These are phyloP conservation scores for Westerdykella aurantiaca DNA, from an alignment of 2,329 filamentous ascomycete species.

Conservation along the genomic window DNA sequence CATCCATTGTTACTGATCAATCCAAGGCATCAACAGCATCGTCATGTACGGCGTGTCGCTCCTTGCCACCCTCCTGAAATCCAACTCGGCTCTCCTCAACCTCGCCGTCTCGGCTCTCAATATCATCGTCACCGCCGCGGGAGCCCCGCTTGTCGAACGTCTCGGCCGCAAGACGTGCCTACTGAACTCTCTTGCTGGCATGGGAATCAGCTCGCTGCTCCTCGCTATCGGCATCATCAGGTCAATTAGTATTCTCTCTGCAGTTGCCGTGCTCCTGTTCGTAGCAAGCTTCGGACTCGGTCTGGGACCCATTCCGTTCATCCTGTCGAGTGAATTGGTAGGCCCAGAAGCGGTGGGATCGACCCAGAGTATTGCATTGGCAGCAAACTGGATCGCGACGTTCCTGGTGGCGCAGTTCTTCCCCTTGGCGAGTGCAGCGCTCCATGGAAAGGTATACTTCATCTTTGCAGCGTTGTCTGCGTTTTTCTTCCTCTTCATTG, in stretches of 20 bases:
- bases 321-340: conserved; percentile 85
- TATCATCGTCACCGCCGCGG: conserved; percentile 71
- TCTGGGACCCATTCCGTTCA: conserved; percentile 89
- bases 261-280: conserved; percentile 74
- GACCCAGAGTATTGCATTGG: conserved; percentile 81
- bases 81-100: conserved; percentile 76
- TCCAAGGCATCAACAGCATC: conserved; percentile 75
- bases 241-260: conserved; percentile 67
- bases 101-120: conserved; percentile 85
- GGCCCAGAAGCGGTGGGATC: conserved; percentile 85
- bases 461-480: conserved; percentile 75
- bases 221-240: conserved; percentile 76
- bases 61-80: conserved; percentile 71
- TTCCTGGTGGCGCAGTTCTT: conserved; percentile 95
- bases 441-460: conserved; percentile 86
- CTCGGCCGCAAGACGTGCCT: conserved; percentile 84
- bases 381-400: conserved; percentile 82
- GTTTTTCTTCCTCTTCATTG: conserved; percentile 66
- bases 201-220: conserved; percentile 70
- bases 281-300: conserved; percentile 87
- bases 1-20: conserved; percentile 1
- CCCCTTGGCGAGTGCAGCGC: conserved; percentile 70
- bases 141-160: conserved; percentile 78
- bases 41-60: conserved; percentile 98
- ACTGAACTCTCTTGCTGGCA: conserved; percentile 74